Evolutionary conservation across 1,284 basidiomycete species (phyloP), one percentile per base, ranked within the genome.

Genomic region (Melanopsichium pennsylvanicum): DNA sequence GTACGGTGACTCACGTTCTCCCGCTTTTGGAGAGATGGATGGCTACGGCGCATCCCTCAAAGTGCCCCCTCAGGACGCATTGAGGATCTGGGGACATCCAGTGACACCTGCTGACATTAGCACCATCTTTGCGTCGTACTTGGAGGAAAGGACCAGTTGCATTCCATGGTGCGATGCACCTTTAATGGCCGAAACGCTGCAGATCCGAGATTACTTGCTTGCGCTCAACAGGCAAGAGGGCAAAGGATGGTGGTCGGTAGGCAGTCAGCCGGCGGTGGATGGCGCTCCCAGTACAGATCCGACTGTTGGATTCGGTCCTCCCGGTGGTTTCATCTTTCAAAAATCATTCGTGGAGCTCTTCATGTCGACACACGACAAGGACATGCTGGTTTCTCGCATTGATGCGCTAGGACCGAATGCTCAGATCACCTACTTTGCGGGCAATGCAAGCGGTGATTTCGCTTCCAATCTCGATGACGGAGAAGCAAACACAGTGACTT

Each of bases 311-410:
- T 98, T 95, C 89, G 95, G 95, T 5, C 96, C 95, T 6, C 84
- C 85, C 40, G 89, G 88, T 10, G 95, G 95, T 4, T 94, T 93
- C 82, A 90, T 98, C 12, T 98, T 92, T 83, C 96, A 99, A 82
- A 99, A 99, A 82, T 87, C 90, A 4, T 99, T 97, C 79, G 93
- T 97, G 6, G 95, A 99, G 82, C 95, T 97, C 81, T 98, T 98
- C 79, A 90, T 90, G 33, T 78, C 74, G 6, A 85, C 86, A 40
- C 81, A 84, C 16, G 88, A 90, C 64, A 87, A 96, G 19, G 84
- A 88, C 32, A 77, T 74, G 51, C 85, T 97, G 32, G 87, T 89
- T 78, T 78, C 83, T 56, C 86, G 84, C 67, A 85, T 91, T 1
- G 78, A 84, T 34, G 83, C 84, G 51, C 82, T 84, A 13, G 88